Base-by-base conservation (phyloP, 1,284 basidiomycete species). In the Kwoniella shivajii region DNA sequence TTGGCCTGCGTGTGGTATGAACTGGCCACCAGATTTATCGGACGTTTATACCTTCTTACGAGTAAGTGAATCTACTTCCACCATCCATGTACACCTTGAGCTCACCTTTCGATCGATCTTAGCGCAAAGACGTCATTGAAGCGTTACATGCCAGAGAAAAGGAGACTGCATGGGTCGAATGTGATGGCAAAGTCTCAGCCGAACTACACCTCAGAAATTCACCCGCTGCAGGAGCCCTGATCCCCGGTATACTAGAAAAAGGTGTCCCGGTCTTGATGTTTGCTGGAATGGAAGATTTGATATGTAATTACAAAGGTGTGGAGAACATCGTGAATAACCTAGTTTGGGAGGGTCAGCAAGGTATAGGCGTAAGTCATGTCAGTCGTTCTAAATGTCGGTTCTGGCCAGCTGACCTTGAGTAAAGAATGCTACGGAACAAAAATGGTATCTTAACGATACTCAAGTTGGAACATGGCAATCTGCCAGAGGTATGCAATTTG, bases 271-370 rank as follows among this genome's bases (percentile, higher is more conserved):
- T 98, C n/a, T 74, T 99, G 70, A 82, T 99, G 48, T 99, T 97
- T 68, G 92, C 87, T 0, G 95, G 95, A 14, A 93, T 95, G 72
- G 89, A 98, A 77, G 95, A 99, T 75, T 81, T 95, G 50, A 95
- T 98, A 63, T 99, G 93, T 80, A 98, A 98, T 75, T 88, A 96
- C 71, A 83, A 95, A 55, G 95, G 95, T 2, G 83, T 93, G 49
- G 91, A 96, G 78, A 84, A 83, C 57, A 86, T 91, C 82, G 89
- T 97, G 34, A 86, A 89, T 57, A 80, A 82, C 24, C 81, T 99
- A 81, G 81, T 82, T 3, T 99, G 95, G 95, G 86, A 85, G 57
- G 93, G 92, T 1, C 84, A 76, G 45, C 86, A 79, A n/a, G 95
- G 95, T 0, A 83, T 94, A 50, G 88, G 88, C 50, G 92, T 94